Conservation (phyloP, 495 filamentous ascomycete species). For the Xylaria curta region DNA sequence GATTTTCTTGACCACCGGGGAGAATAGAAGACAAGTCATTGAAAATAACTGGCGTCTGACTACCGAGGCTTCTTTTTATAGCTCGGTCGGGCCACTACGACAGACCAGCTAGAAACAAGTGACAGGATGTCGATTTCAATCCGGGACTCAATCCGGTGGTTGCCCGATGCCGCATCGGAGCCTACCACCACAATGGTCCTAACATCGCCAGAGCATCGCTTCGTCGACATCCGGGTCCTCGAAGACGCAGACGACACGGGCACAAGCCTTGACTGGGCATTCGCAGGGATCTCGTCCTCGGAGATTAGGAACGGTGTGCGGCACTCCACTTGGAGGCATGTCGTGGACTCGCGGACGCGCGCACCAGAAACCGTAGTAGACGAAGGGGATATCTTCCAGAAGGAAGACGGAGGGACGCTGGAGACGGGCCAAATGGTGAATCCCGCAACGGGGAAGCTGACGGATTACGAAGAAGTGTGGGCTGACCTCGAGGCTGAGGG, state of each 20-base stretch:
- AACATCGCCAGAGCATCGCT: constrained; percentile 51
- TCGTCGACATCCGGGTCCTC: constrained; percentile 56
- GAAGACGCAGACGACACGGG: constrained; percentile 28
- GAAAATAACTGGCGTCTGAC: background rate
- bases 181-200: constrained; percentile 55
- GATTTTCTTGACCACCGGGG: background rate
- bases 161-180: constrained; percentile 46
- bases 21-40: background rate
- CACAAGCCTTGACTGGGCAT: constrained; percentile 56
- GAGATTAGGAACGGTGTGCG: constrained; percentile 17
- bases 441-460: constrained; percentile 46
- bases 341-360: constrained; percentile 55
- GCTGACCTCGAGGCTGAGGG: constrained; percentile 36
- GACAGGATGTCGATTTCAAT: constrained; percentile 44
- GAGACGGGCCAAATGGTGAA: constrained; percentile 60
- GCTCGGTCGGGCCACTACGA: background rate
- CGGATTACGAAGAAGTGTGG: constrained; percentile 64
- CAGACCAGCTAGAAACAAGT: background rate
- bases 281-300: constrained; percentile 55
- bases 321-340: constrained; percentile 57
- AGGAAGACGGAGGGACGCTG: constrained; percentile 46
- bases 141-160: constrained; percentile 51
- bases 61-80: background rate
- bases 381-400: constrained; percentile 57
- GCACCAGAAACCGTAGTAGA: constrained; percentile 46